Base-by-base conservation (phyloP, 441 rosid genomes). In the Mallotus repandus region DNA sequence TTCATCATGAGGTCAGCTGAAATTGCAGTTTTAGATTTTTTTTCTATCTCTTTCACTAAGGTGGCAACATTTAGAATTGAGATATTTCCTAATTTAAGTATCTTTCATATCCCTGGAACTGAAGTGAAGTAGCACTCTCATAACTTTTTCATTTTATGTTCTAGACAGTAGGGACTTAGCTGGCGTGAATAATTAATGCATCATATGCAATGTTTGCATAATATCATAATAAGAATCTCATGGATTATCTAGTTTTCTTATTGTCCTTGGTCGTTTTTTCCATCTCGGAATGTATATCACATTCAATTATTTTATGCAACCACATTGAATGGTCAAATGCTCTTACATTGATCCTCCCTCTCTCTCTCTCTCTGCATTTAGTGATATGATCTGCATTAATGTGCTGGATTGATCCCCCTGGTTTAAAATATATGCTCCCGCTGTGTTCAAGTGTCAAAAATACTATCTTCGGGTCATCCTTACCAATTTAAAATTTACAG, bases 1-100 rank as follows among this genome's bases (percentile, higher is more conserved):
- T 79, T 82, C 69, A 88, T 90, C 74, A 74, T 90, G 93, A 90
- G 96, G 96, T 90, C 66, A 14, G 84, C 78, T 66, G 15, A 63
- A 19, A 52, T n/a, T 64, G 21, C 38, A 50, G 22, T 74, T 76
- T 25, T 61, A 50, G 11, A 18, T 52, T 45, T 7, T 41, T n/a
- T 10, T 2, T 19, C 9, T 61, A n/a, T 45, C 7, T 56, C 32
- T 56, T 9, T 11, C 13, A 8, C 25, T 14, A 56, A 1, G 12
- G 32, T 21, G 4, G 19, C 57, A 19, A 63, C 14, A 10, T 16
- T 29, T n/a, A 41, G 32, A 48, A 41, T 18, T 45, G 68, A 63
- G 29, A 21, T 14, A 19, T 43, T 63, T n/a, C 50, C 5, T 12
- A 63, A 18, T 45, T 29, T 25, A 16, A 66, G 19, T 1, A 46